These are phyloP conservation scores for Cucumis melo DNA, from an alignment of 306 rosid species.

Conservation along the genomic window DNA sequence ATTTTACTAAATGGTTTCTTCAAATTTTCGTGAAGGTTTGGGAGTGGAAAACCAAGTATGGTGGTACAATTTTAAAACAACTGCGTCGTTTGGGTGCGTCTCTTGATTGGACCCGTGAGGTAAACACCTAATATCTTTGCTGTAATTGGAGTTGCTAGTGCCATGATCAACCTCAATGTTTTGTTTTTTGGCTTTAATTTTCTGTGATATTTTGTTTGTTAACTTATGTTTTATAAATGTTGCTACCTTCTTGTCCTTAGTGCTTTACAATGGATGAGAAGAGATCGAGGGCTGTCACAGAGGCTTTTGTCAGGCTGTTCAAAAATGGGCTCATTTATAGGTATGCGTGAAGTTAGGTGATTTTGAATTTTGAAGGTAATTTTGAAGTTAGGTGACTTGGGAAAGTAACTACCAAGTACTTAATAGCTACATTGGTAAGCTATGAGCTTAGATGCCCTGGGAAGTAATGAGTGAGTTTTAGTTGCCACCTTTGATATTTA, in stretches of 20 bases:
- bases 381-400: background rate
- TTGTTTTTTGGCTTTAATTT: background rate
- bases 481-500: background rate
- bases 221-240: background rate
- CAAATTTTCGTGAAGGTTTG: conserved; percentile 50
- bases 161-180: background rate
- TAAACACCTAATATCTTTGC: conserved; percentile 13
- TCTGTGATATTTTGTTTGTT: background rate
- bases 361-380: background rate
- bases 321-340: conserved; percentile 70
- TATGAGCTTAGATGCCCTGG: background rate
- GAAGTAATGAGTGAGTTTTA: background rate
- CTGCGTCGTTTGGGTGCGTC: conserved; percentile 87
- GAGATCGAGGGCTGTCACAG: conserved; percentile 78
- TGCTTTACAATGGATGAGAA: conserved; percentile 93
- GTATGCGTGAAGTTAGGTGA: conserved; percentile 23
- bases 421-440: background rate
- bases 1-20: conserved; percentile 8
- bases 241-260: conserved; percentile 22
- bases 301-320: conserved; percentile 82
- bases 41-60: conserved; percentile 83
- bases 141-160: background rate
- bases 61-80: conserved; percentile 72
- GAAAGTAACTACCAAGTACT: background rate
- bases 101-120: conserved; percentile 98